Evolutionary conservation across 495 filamentous ascomycete species (phyloP).

Genomic region (Sordaria brevicollis): DNA sequence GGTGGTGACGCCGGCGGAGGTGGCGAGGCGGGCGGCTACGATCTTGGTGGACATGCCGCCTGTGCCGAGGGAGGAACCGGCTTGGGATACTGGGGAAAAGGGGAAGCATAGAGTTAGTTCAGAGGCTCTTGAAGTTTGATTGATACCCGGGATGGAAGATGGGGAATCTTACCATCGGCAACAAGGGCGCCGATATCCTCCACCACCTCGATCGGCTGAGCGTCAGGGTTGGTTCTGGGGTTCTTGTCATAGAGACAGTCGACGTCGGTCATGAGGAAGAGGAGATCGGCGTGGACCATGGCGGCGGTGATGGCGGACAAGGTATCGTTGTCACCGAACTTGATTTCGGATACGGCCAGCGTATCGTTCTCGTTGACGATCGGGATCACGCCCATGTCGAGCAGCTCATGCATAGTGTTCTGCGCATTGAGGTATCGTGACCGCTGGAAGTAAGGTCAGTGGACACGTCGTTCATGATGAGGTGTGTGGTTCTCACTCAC

Average conservation of each 20-base stretch:
- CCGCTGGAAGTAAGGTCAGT: slow-evolving; percentile 37
- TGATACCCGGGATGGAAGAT: not conserved
- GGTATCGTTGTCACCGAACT: slow-evolving; percentile 98
- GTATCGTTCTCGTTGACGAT: slow-evolving; percentile 99
- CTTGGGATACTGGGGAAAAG: slow-evolving; percentile 60
- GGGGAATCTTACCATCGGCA: slow-evolving; percentile 52
- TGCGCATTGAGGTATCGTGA: slow-evolving; percentile 95
- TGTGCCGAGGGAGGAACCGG: slow-evolving; percentile 84
- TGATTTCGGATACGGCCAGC: slow-evolving; percentile 92
- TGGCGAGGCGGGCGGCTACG: slow-evolving; percentile 85
- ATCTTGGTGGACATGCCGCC: slow-evolving; percentile 98
- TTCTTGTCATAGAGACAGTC: slow-evolving; percentile 97
- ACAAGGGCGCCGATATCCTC: slow-evolving; percentile 78
- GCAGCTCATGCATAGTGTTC: slow-evolving; percentile 80
- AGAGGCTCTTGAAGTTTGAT: too few relatives aligned
- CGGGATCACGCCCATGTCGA: slow-evolving; percentile 93
- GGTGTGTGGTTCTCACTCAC: slow-evolving; percentile 35
- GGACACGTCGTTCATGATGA: not conserved
- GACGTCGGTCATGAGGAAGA: slow-evolving; percentile 98
- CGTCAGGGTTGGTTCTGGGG: slow-evolving; percentile 72
- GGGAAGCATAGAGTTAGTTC: not conserved
- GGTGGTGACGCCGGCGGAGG: slow-evolving; percentile 89
- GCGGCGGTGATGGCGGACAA: slow-evolving; percentile 91
- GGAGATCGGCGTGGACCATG: slow-evolving; percentile 93
- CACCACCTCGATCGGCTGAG: slow-evolving; percentile 82